Base-by-base conservation (phyloP, 805 yeast species). In the Diddensiella transvaalensis region DNA sequence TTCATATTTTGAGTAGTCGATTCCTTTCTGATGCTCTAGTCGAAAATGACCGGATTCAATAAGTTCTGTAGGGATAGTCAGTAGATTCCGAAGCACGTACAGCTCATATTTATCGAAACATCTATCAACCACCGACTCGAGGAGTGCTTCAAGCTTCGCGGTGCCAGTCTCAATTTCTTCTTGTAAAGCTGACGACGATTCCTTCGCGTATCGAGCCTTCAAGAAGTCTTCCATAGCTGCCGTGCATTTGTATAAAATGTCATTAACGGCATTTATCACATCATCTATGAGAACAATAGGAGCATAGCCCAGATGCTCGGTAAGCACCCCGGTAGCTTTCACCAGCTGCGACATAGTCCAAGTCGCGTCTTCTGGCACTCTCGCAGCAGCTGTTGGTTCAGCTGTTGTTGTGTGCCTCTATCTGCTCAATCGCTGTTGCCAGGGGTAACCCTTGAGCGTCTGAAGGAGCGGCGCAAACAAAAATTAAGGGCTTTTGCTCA, bases 51-150 rank as follows among this genome's bases (percentile, higher is more conserved):
- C 95, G 10, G 70, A 77, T 2, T 74, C 75, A 0, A 84, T 72
- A 29, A 87, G 69, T 11, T 81, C 85, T 3, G 66, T 66, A 0
- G 96, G 96, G 15, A 90, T 69, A 10, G 76, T 76, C 47, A 90
- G 71, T 10, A 90, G 78, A 61, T 90, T 90, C 60, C 96, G 69
- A 44, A 87, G 67, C 1, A 86, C 77, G 65, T 90, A 90, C 29
- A 88, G 68, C 66, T 90, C 97, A 58, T 87, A 81, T 62, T 83
- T 83, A 64, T 90, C 97, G 63, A 87, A 89, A 61, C 86, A 86
- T 56, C 75, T 75, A 66, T 89, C 96, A 8, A 89, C 84, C 0
- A 82, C 75, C 51, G 79, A 77, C 60, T 86, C 96, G 47, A 90
- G 60, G 21, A 86, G 64, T 0, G 89, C 79, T 58, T 89, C 96